Conservation (phyloP, 2,329 filamentous ascomycete species). For the Ceratocystis destructans region DNA sequence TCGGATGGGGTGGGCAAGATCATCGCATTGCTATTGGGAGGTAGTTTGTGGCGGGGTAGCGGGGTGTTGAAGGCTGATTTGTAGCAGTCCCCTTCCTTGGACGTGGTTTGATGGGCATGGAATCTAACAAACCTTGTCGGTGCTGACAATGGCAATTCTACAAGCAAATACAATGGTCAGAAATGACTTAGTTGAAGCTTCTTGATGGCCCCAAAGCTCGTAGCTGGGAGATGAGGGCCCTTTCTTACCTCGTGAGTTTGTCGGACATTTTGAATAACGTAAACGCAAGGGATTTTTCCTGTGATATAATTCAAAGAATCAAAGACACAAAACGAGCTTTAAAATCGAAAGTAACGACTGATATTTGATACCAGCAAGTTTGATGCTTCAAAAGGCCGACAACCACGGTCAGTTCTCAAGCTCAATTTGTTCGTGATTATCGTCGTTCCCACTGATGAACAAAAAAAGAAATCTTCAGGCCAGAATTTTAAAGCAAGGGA, state of each 20-base stretch:
- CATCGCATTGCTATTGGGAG: not conserved
- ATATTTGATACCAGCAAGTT: not conserved
- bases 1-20: not conserved
- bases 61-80: constrained; percentile 21
- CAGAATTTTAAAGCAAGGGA: not conserved
- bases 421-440: not conserved
- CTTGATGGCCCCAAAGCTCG: not conserved
- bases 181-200: not conserved
- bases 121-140: constrained; percentile 64
- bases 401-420: not conserved
- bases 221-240: not conserved
- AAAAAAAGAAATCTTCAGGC: constrained; percentile 6
- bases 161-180: constrained; percentile 18
- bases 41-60: constrained; percentile 28
- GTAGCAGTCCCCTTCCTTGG: not conserved
- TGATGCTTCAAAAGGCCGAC: not conserved
- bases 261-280: constrained; percentile 54
- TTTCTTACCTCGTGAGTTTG: constrained; percentile 77
- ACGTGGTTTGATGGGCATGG: constrained; percentile 20
- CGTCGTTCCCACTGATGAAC: not conserved
- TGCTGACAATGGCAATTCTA: constrained; percentile 98
- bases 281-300: not conserved
- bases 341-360: not conserved
- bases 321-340: not conserved
- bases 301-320: not conserved